phyloP scores from a whole-genome alignment of 1,284 basidiomycete species.

The Cutaneotrichosporon dermatis region DNA sequence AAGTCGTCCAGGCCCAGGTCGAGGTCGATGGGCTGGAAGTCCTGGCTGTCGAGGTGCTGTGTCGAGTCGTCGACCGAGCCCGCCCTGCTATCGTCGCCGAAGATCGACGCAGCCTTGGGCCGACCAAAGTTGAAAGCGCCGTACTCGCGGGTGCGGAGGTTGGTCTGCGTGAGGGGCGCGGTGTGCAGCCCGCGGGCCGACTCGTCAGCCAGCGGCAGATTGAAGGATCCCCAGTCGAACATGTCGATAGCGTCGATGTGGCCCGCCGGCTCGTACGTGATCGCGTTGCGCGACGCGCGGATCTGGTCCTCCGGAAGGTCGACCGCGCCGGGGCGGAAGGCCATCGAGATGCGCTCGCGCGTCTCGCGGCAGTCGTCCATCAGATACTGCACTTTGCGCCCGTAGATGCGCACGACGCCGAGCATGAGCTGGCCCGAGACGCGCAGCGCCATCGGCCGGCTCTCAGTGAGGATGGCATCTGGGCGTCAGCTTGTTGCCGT shows the following conservation, averaged over 20 bases:
- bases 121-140: slow-evolving; percentile 46
- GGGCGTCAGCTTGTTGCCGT: not conserved
- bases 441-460: slow-evolving; percentile 80
- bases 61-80: slow-evolving; percentile 33
- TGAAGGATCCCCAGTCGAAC: slow-evolving; percentile 37
- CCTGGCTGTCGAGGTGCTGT: slow-evolving; percentile 74
- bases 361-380: slow-evolving; percentile 97
- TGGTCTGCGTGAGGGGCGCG: slow-evolving; percentile 23
- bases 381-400: slow-evolving; percentile 93
- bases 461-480: slow-evolving; percentile 80
- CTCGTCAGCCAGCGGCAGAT: slow-evolving; percentile 11
- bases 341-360: slow-evolving; percentile 90
- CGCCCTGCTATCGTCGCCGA: slow-evolving; percentile 36
- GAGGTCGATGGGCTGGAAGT: slow-evolving; percentile 55
- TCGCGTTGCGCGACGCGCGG: slow-evolving; percentile 69
- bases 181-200: slow-evolving; percentile 18
- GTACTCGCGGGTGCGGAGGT: slow-evolving; percentile 36
- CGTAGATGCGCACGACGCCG: slow-evolving; percentile 95
- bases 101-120: slow-evolving; percentile 48
- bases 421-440: slow-evolving; percentile 91
- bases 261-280: slow-evolving; percentile 36
- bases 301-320: slow-evolving; percentile 94
- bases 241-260: slow-evolving; percentile 31
- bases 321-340: slow-evolving; percentile 85
- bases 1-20: slow-evolving; percentile 49